Evolutionary conservation across 129 eudicot genomes (phyloP).

Genomic region (Flaveria sonorensis): DNA sequence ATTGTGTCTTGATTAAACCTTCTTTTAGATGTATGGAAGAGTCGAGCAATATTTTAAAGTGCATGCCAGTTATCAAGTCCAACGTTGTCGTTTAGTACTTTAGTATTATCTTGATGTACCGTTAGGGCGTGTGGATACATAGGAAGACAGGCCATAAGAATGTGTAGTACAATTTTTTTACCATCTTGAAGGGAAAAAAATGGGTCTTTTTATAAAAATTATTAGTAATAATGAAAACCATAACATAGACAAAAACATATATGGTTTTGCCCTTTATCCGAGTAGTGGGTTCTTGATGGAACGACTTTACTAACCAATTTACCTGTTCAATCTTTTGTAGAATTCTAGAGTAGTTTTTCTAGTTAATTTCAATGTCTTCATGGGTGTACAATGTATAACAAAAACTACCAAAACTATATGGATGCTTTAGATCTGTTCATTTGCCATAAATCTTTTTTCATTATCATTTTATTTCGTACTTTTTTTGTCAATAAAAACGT

Average conservation of each 20-base stretch:
- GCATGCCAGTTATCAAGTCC: not conserved
- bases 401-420: not conserved
- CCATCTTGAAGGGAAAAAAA: not conserved
- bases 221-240: not conserved
- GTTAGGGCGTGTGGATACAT: not conserved
- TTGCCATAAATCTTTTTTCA: not conserved
- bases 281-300: not conserved
- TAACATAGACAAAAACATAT: not conserved
- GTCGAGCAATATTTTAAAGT: not conserved
- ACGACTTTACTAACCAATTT: not conserved
- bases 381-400: conserved; percentile 17
- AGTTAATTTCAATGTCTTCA: not conserved
- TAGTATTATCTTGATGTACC: not conserved
- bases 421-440: not conserved
- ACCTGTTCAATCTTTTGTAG: not conserved
- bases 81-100: not conserved
- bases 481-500: not conserved
- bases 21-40: not conserved
- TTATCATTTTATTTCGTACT: not conserved
- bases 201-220: not conserved
- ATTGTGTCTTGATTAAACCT: not conserved
- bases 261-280: not conserved
- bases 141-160: not conserved
- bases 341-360: not conserved
- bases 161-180: not conserved